Conservation (phyloP, 1,284 basidiomycete species). For the Irpex sp. region DNA sequence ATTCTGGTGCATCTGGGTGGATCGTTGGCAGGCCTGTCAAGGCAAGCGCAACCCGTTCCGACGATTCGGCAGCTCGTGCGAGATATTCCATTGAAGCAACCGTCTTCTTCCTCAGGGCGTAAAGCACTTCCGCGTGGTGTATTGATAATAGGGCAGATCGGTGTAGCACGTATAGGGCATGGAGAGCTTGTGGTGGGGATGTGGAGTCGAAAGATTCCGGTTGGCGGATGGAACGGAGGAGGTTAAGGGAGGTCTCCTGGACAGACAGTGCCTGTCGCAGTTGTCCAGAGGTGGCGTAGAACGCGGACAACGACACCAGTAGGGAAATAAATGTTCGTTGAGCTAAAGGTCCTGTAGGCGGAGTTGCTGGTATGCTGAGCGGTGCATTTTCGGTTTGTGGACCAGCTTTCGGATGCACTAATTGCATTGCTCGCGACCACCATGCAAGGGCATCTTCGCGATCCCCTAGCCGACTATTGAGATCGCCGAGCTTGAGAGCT, state of each 20-base stretch:
- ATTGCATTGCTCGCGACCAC: conserved; percentile 59
- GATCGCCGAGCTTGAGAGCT: conserved; percentile 64
- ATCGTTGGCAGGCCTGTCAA: conserved; percentile 44
- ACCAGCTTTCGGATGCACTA: conserved; percentile 28
- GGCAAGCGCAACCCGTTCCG: conserved; percentile 59
- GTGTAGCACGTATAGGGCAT: conserved; percentile 67
- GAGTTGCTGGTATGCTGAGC: conserved; percentile 34
- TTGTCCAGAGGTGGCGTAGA: conserved; percentile 63
- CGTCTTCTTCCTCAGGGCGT: conserved; percentile 47
- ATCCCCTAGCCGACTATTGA: conserved; percentile 52
- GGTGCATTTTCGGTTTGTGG: conserved; percentile 1
- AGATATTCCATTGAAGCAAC: conserved; percentile 54
- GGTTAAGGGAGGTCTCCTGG: conserved; percentile 62
- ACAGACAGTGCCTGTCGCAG: conserved; percentile 65
- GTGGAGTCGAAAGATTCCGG: conserved; percentile 40
- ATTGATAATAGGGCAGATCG: conserved; percentile 70
- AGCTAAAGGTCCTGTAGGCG: conserved; percentile 58
- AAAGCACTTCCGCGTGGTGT: conserved; percentile 73
- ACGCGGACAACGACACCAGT: conserved; percentile 69
- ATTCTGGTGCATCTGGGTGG: conserved; percentile 34
- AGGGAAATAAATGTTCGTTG: conserved; percentile 67
- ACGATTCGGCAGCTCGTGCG: conserved; percentile 56
- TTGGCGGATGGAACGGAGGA: conserved; percentile 63
- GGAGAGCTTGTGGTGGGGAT: conserved; percentile 58
- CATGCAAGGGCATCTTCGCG: conserved; percentile 53